A percentile compares a stretch with the other conserved stretches of the same genome.
phyloP scores from a whole-genome alignment of 2,329 filamentous ascomycete species.

The Celoporthe dispersa region DNA sequence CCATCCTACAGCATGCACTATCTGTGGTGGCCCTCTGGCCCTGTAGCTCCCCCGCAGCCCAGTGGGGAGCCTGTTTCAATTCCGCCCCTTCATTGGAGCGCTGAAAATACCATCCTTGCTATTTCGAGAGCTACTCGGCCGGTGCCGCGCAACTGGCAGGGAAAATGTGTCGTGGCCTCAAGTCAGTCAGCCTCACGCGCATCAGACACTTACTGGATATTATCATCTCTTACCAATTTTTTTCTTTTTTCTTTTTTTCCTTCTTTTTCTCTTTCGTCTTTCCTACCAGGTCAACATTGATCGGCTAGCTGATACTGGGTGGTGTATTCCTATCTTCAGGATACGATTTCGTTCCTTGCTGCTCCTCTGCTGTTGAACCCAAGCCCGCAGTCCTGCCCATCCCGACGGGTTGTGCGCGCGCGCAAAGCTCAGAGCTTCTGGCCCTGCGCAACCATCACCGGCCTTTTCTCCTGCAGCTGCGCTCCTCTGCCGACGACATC shows the following conservation, averaged over 20 bases:
- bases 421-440: conserved; percentile 7
- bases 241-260: neutral
- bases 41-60: neutral
- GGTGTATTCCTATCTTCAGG: conserved; percentile 4
- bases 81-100: conserved; percentile 4
- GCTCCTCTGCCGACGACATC: neutral
- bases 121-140: neutral
- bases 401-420: neutral
- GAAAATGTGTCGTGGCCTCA: conserved; percentile 20
- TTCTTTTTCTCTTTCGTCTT: neutral
- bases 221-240: conserved; percentile 11
- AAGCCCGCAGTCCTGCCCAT: conserved; percentile 14
- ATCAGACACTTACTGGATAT: neutral
- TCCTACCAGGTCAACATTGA: neutral
- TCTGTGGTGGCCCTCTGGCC: too few species aligned
- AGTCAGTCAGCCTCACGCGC: conserved; percentile 2
- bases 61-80: neutral
- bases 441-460: neutral
- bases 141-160: conserved; percentile 12
- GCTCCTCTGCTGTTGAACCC: conserved; percentile 19
- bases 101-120: neutral
- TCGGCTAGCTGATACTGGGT: conserved; percentile 6
- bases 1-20: neutral
- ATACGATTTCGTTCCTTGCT: conserved; percentile 13
- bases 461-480: neutral